Conservation (phyloP, 2,329 filamentous ascomycete species). For the Sclerotinia sclerotiorum region DNA sequence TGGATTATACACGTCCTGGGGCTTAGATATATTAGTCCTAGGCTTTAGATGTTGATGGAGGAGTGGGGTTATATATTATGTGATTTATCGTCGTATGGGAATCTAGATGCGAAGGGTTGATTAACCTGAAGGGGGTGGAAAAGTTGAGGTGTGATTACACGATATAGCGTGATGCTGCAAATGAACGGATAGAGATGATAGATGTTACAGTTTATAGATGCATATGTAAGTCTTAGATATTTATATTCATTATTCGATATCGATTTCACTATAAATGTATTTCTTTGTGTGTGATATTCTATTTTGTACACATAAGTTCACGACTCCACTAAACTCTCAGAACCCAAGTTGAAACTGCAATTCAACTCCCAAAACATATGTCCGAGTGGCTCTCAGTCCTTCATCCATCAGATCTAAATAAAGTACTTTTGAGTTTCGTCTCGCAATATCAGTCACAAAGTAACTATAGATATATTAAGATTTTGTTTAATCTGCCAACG, state of each 20-base stretch:
- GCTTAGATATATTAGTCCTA: slow-evolving; percentile 33
- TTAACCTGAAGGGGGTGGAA: not conserved
- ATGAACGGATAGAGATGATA: not conserved
- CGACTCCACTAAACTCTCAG: too few species aligned
- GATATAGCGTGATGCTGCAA: not conserved
- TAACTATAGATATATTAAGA: slow-evolving; percentile 26
- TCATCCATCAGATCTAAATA: slow-evolving; percentile 39
- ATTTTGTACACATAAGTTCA: not conserved
- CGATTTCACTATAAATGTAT: not conserved
- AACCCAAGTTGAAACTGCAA: too few species aligned
- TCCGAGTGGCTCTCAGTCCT: slow-evolving; percentile 42
- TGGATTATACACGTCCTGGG: slow-evolving; percentile 68
- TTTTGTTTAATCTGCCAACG: slow-evolving; percentile 60
- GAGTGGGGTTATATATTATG: too few species aligned
- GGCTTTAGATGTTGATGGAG: too few species aligned
- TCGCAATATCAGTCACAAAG: slow-evolving; percentile 18
- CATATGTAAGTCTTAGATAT: not conserved
- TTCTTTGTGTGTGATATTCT: not conserved
- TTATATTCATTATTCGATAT: not conserved
- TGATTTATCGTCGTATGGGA: too few species aligned
- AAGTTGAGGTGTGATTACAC: not conserved
- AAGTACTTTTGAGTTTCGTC: slow-evolving; percentile 41
- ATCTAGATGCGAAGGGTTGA: not conserved
- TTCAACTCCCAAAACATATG: slow-evolving; percentile 25
- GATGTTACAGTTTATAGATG: not conserved